These are phyloP conservation scores for Akanthomyces uredinophilus DNA, from an alignment of 2,329 filamentous ascomycete genomes.

Conservation along the genomic window DNA sequence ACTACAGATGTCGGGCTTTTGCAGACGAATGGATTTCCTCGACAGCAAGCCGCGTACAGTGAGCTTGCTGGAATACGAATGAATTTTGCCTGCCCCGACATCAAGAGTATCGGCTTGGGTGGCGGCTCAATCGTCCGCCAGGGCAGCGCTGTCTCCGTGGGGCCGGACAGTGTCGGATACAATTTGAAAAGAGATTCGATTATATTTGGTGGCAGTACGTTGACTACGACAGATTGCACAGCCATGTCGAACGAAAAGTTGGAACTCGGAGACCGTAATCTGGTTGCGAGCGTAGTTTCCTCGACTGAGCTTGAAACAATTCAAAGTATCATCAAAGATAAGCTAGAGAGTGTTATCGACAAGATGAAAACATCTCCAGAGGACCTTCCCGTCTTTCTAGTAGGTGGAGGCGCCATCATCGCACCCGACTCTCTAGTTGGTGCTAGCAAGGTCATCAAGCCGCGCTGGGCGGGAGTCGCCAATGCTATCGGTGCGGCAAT, in stretches of 20 bases:
- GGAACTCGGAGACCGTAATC: conserved; percentile 37
- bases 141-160: conserved; percentile 40
- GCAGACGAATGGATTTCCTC: conserved; percentile 56
- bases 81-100: conserved; percentile 54
- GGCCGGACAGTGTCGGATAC: conserved; percentile 59
- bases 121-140: conserved; percentile 50
- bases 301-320: conserved; percentile 33
- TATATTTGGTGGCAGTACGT: conserved; percentile 50
- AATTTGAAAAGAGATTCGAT: conserved; percentile 48
- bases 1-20: conserved; percentile 60
- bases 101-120: conserved; percentile 56
- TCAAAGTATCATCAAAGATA: conserved; percentile 38
- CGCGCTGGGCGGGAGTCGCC: conserved; percentile 53
- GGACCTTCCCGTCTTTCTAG: conserved; percentile 55
- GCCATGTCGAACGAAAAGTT: conserved; percentile 29
- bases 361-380: conserved; percentile 58
- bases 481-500: conserved; percentile 63
- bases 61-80: conserved; percentile 58
- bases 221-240: conserved; percentile 56
- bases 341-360: conserved; percentile 53
- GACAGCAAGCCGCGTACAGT: conserved; percentile 57
- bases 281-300: conserved; percentile 29
- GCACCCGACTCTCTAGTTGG: conserved; percentile 50
- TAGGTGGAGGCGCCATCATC: conserved; percentile 58
- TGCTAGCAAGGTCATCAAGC: conserved; percentile 51